Evolutionary conservation across 306 rosid species (phyloP), one percentile per base, ranked within the genome.

Genomic region (Heteromeles arbutifolia): DNA sequence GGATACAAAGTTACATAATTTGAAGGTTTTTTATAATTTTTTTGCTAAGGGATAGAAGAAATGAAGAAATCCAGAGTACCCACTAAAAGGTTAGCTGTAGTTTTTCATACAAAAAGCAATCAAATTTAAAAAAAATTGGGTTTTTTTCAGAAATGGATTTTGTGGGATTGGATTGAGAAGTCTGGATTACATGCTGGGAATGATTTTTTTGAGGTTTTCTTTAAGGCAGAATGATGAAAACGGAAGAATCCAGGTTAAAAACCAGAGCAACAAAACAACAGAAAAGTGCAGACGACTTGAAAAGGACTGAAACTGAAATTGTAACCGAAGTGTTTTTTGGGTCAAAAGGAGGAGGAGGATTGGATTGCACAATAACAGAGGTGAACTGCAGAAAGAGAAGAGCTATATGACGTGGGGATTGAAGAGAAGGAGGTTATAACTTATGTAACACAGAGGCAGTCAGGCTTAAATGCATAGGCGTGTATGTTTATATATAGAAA

Each of bases 1-100:
- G 72, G 73, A 73, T 48, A 31, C 31, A 56, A 24, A 70, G 22
- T 94, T 94, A 94, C 98, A 92, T 94, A 77, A 59, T 92, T 76
- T 65, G 84, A 2, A 34, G 79, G 85, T 71, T 90, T 89, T 61
- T 92, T 90, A 81, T 90, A 84, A 87, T 84, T 24, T 82, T 80
- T 54, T 65, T 73, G 67, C 78, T 89, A 95, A 84, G 96, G 95
- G 80, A 74, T 73, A 57, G 70, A 32, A 18, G 69, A 31, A 61
- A 72, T 32, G 78, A 78, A 69, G 4, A 78, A 75, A 87, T 74
- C 96, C 98, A 94, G 95, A 26, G 32, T 86, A 41, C 43, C 24
- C 57, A 80, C 52, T 74, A 78, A 11, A 22, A 26, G 12, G n/a
- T 29, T 12, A 61, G 59, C 50, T 24, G 29, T 43, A 65, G 14